Evolutionary conservation across 2,329 filamentous ascomycete species (phyloP), one percentile per base, ranked within the genome.

Genomic region (Drechslera avenae): DNA sequence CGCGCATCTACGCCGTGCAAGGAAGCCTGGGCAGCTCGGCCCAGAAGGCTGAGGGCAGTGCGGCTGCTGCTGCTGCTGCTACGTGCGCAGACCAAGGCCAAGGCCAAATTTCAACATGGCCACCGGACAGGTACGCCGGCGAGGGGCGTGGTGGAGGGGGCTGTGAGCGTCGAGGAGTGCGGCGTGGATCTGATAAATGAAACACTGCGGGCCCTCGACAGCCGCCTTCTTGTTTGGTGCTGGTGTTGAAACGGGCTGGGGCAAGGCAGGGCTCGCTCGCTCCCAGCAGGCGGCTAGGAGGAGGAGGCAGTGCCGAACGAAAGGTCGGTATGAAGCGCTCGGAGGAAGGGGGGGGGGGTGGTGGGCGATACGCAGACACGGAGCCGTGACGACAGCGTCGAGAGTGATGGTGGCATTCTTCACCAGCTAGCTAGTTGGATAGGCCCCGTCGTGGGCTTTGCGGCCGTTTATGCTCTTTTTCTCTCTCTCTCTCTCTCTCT

Each of bases 361-460:
- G 34, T 50, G 56, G 62, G 62, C 62, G 62, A 64, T 63, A 66
- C 60, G 61, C 59, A 63, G 57, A 49, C 51, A 57, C 23, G 23
- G 23, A 28, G 23, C 23, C 8, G 23, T 10, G 23, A 28, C 21
- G 21, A 7, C 21, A 48, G 44, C 23, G 35, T 18, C 14, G 23
- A 16, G 17, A 13, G 36, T n/a, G n/a, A n/a, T n/a, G n/a, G n/a
- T n/a, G n/a, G n/a, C n/a, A n/a, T n/a, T n/a, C n/a, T n/a, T n/a
- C n/a, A n/a, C n/a, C n/a, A n/a, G n/a, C n/a, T n/a, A n/a, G n/a
- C n/a, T n/a, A n/a, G n/a, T n/a, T n/a, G n/a, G n/a, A n/a, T n/a
- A n/a, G n/a, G n/a, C n/a, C n/a, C n/a, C n/a, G n/a, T n/a, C n/a
- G n/a, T n/a, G n/a, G n/a, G n/a, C n/a, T n/a, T n/a, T n/a, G n/a